These are phyloP conservation scores for Aspergillus wentii DNA, from an alignment of 495 filamentous ascomycete species.

Conservation along the genomic window DNA sequence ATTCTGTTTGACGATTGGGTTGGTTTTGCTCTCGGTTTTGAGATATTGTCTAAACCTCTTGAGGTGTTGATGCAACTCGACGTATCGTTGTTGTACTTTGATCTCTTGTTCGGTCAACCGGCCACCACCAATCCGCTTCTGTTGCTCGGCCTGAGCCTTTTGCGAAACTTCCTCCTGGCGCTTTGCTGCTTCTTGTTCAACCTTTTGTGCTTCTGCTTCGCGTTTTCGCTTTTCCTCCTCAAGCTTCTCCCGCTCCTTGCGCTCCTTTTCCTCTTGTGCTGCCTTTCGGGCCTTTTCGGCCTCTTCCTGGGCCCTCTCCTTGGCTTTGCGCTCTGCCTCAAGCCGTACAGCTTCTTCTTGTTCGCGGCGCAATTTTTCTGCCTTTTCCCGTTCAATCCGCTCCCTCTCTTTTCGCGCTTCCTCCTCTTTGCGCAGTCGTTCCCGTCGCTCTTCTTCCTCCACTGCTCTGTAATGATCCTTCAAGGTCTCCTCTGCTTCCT, in stretches of 20 bases:
- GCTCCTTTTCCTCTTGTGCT: slow-evolving; percentile 45
- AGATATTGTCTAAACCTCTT: slow-evolving; percentile 65
- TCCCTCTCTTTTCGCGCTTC: slow-evolving; percentile 31
- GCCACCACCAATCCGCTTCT: slow-evolving; percentile 23
- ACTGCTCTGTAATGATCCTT: slow-evolving; percentile 26
- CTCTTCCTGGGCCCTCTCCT: slow-evolving; percentile 30
- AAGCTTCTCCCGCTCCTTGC: slow-evolving; percentile 38
- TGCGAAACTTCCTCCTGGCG: slow-evolving; percentile 17
- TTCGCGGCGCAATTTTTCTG: slow-evolving; percentile 29
- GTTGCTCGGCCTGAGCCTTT: slow-evolving; percentile 22
- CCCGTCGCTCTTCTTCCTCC: slow-evolving; percentile 31
- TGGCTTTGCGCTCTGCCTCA: slow-evolving; percentile 36
- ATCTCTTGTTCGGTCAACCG: slow-evolving; percentile 29
- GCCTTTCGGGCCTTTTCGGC: slow-evolving; percentile 38
- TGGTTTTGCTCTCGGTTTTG: slow-evolving; percentile 39
- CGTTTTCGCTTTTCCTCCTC: slow-evolving; percentile 38
- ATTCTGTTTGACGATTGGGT: slow-evolving; percentile 52
- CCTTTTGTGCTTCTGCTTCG: slow-evolving; percentile 30
- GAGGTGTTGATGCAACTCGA: slow-evolving; percentile 64
- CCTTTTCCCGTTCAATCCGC: slow-evolving; percentile 31
- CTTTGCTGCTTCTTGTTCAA: slow-evolving; percentile 23
- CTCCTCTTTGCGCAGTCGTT: slow-evolving; percentile 27
- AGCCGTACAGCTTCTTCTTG: slow-evolving; percentile 37
- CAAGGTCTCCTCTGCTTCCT: slow-evolving; percentile 48
- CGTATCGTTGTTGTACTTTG: slow-evolving; percentile 53